Base-by-base conservation (phyloP, 2,329 filamentous ascomycete species). In the Monilinia polystroma region DNA sequence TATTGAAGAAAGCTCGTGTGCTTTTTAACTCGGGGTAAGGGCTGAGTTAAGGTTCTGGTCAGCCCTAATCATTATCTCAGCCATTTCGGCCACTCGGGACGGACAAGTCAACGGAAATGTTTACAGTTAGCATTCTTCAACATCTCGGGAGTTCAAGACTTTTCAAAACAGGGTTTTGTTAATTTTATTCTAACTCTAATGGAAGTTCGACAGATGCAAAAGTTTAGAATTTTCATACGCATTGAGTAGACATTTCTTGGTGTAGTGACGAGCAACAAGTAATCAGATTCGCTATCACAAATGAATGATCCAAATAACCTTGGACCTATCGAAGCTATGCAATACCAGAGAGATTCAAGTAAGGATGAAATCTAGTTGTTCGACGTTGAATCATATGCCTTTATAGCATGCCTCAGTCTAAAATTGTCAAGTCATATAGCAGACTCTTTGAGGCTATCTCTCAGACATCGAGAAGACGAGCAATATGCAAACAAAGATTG, bases 1-100 rank as follows among this genome's bases (percentile, higher is more conserved):
- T 41, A 43, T 26, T 29, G 23, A 51, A 45, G 23, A 38, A 45
- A 60, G 49, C 45, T 51, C 14, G 45, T 60, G 58, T 51, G 58
- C 12, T 38, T 60, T 2, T 26, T 23, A 8, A 60, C 58, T 60
- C 58, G 58, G 58, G 58, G 58, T 60, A 51, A 51, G 7, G 20
- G 11, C n/a, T 59, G 56, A 47, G 20, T 11, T 23, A 18, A 60
- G n/a, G 45, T 51, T 60, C 58, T 38, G 45, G 45, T 51, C 43
- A 23, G 32, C 20, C 35, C 47, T 26, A 47, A 14, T 16, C 18
- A 59, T 59, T 59, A 59, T 49, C 43, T 59, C 29, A 59, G 52
- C 45, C 12, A 23, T 35, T 49, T 49, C 12, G 49, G 43, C 57
- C 57, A 59, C 43, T 4, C 1, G 5, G 12, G 26, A 49, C 6